Evolutionary conservation across 2,329 filamentous ascomycete species (phyloP), one percentile per base, ranked within the genome.

Genomic region (Paecilomyces variotii): DNA sequence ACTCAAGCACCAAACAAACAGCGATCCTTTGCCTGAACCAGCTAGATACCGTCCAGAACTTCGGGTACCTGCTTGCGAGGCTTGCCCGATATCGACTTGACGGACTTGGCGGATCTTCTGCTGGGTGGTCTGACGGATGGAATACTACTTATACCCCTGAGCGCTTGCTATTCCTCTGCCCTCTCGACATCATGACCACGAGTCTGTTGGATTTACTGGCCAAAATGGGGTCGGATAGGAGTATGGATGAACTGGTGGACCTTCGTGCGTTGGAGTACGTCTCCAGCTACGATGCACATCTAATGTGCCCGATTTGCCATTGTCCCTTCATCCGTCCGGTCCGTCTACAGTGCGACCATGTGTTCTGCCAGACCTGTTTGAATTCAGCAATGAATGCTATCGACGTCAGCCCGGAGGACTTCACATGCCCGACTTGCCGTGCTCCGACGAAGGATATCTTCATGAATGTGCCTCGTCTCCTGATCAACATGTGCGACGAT

Each of bases 291-390:
- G 83, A 87, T 67, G 77, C 77, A 61, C 85, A 87, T 66, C 76
- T 87, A 55, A 81, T 84, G 74, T 87, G 84, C 67, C 79, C 84
- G 14, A 87, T 87, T 62, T 87, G 84, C 70, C 83, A 84, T 66
- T 83, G 81, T 60, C 82, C 84, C 6, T 85, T 86, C 65, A 79
- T 86, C 57, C 74, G 79, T 56, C 84, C 84, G 1, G 78, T 85
- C 52, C 76, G 82, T 63, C 73, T 84, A 54, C 76, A 81, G 62
- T 87, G 84, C 71, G 83, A 86, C 62, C 84, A 87, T 72, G 81
- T 83, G 62, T 87, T 87, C 73, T 87, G 84, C 71, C 74, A 78
- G 57, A 78, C 80, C 26, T 87, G 84, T 65, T 75, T 87, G 60
- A 77, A 77, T 55, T 74, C 77, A 52, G 78, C 78, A 12, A 79